Conservation (phyloP, 1,139 yeast species). For the Geotrichum reessii region DNA sequence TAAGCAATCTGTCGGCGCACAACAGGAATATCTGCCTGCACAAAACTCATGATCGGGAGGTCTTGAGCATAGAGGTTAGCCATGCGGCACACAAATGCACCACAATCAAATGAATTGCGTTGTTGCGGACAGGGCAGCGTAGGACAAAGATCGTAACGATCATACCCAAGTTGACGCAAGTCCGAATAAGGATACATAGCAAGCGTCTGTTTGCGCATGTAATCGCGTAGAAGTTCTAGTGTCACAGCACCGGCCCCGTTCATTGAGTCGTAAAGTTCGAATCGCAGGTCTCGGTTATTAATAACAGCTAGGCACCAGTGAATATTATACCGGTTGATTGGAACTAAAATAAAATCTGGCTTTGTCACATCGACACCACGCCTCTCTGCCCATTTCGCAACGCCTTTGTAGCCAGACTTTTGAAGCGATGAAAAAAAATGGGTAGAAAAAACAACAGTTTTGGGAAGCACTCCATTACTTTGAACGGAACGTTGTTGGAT, state of each 20-base stretch:
- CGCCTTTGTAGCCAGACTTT: slow-evolving; percentile 66
- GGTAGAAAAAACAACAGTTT: slow-evolving; percentile 71
- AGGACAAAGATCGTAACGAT: slow-evolving; percentile 22
- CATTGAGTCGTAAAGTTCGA: slow-evolving; percentile 75
- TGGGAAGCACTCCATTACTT: slow-evolving; percentile 30
- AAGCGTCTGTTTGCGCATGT: slow-evolving; percentile 33
- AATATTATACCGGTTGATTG: slow-evolving; percentile 71
- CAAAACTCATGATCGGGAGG: slow-evolving; percentile 45
- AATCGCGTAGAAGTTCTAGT: slow-evolving; percentile 50
- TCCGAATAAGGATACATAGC: slow-evolving; percentile 36
- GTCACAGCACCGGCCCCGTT: slow-evolving; percentile 51
- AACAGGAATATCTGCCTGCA: slow-evolving; percentile 63
- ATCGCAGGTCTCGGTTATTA: slow-evolving; percentile 52
- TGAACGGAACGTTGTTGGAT: slow-evolving; percentile 43
- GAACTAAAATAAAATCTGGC: slow-evolving; percentile 64
- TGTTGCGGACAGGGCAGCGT: slow-evolving; percentile 66
- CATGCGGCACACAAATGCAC: slow-evolving; percentile 82
- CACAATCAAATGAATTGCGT: slow-evolving; percentile 86
- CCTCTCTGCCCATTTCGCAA: slow-evolving; percentile 83
- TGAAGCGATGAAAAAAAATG: slow-evolving; percentile 74
- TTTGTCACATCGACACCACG: slow-evolving; percentile 63
- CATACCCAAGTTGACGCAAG: slow-evolving; percentile 30
- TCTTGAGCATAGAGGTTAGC: slow-evolving; percentile 52
- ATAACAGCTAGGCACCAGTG: slow-evolving; percentile 92
- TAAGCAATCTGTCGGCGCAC: slow-evolving; percentile 69